These are phyloP conservation scores for Schizophyllum commune DNA, from an alignment of 1,284 basidiomycete species.

Conservation along the genomic window DNA sequence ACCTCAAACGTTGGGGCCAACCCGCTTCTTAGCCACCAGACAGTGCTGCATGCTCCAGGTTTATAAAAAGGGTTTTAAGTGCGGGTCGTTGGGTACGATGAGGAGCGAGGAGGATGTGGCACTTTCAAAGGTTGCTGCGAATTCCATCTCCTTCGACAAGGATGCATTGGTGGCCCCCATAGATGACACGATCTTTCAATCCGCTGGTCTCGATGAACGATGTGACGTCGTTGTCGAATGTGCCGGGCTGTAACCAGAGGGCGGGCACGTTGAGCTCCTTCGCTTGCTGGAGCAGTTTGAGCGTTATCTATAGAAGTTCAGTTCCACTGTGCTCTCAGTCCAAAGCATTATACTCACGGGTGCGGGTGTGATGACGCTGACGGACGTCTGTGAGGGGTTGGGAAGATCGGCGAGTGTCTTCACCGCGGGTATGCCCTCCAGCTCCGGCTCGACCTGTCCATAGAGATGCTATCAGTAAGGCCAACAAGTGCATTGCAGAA, in stretches of 20 bases:
- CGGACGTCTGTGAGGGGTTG: constrained; percentile 58
- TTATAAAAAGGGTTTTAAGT: too few species aligned
- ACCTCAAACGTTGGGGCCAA: too few species aligned
- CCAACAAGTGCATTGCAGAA: neutral
- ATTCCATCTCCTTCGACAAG: constrained; percentile 62
- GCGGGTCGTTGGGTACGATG: too few species aligned
- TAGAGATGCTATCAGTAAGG: neutral
- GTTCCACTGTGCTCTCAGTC: neutral
- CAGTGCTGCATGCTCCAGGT: too few species aligned
- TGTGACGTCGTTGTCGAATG: constrained; percentile 49
- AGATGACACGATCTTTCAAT: constrained; percentile 54
- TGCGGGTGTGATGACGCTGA: constrained; percentile 75
- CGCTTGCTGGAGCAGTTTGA: constrained; percentile 55
- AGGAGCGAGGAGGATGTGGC: too few species aligned
- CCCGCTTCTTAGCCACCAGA: too few species aligned
- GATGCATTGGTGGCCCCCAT: constrained; percentile 65
- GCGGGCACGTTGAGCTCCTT: constrained; percentile 54
- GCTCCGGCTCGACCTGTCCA: constrained; percentile 50
- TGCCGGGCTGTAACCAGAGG: constrained; percentile 84
- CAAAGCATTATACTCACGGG: constrained; percentile 32
- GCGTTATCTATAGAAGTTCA: constrained; percentile 45
- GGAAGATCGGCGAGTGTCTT: constrained; percentile 50
- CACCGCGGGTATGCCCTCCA: constrained; percentile 55
- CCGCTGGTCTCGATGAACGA: constrained; percentile 39
- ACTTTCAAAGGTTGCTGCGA: constrained; percentile 9